Evolutionary conservation across 2,329 filamentous ascomycete species (phyloP).

Genomic region (Kalmusia sp.): DNA sequence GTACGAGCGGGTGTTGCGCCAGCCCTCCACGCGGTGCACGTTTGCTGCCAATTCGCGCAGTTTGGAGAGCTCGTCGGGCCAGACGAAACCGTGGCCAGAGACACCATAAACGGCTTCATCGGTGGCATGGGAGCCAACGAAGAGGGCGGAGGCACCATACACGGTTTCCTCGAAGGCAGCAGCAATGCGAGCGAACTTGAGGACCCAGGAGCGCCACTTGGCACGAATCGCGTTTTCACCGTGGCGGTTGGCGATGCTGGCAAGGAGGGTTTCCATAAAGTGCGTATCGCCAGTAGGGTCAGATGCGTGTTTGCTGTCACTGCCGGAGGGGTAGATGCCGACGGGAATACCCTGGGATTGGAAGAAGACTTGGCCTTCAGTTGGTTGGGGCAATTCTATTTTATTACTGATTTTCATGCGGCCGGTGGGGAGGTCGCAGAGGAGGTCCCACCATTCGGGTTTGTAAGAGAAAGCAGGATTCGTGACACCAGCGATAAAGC

Average conservation of each 20-base stretch:
- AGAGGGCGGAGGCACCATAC: slow-evolving; percentile 89
- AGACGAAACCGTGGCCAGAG: slow-evolving; percentile 91
- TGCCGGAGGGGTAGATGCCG: slow-evolving; percentile 25
- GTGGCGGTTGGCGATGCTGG: slow-evolving; percentile 83
- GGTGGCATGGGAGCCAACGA: slow-evolving; percentile 78
- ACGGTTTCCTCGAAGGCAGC: slow-evolving; percentile 95
- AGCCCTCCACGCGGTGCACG: slow-evolving; percentile 91
- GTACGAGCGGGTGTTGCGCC: slow-evolving; percentile 94
- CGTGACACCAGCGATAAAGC: slow-evolving; percentile 96
- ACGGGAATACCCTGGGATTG: slow-evolving; percentile 68
- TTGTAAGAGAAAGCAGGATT: slow-evolving; percentile 96
- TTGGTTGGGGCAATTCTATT: slow-evolving; percentile 80
- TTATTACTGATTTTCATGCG: slow-evolving; percentile 92
- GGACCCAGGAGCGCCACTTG: slow-evolving; percentile 95
- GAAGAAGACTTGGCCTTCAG: slow-evolving; percentile 87
- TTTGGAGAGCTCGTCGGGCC: slow-evolving; percentile 82
- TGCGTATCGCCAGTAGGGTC: slow-evolving; percentile 86
- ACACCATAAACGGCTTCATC: slow-evolving; percentile 59
- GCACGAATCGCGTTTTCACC: slow-evolving; percentile 86
- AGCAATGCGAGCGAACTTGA: slow-evolving; percentile 89
- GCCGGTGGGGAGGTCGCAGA: slow-evolving; percentile 91
- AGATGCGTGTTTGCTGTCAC: slow-evolving; percentile 44
- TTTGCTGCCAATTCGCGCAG: slow-evolving; percentile 89
- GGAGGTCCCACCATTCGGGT: slow-evolving; percentile 96
- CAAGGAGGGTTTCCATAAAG: slow-evolving; percentile 87